These are phyloP conservation scores for Aspergillus affinis DNA, from an alignment of 495 filamentous ascomycete species.

Conservation along the genomic window DNA sequence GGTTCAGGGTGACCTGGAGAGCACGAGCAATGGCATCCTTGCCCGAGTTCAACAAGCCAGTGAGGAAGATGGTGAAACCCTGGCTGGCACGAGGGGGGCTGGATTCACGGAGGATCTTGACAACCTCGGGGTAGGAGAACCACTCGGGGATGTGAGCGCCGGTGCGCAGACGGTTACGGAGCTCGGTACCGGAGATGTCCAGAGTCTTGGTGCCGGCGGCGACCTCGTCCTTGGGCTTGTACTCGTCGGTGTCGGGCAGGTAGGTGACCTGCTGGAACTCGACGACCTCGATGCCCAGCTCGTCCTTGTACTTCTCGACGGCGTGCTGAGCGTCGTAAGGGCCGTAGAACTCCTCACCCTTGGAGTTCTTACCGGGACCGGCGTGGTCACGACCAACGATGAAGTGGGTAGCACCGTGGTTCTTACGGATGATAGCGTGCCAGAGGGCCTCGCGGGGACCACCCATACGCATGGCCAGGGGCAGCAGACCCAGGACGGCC, in stretches of 20 bases:
- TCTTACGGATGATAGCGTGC: slow-evolving; percentile 99
- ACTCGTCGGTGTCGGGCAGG: slow-evolving; percentile 94
- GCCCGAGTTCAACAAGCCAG: slow-evolving; percentile 92
- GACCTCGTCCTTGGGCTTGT: slow-evolving; percentile 88
- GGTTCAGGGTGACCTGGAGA: slow-evolving; percentile 95
- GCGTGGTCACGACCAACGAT: slow-evolving; percentile 98
- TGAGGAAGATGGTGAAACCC: slow-evolving; percentile 98
- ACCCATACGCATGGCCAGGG: slow-evolving; percentile 98
- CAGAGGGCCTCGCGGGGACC: slow-evolving; percentile 98
- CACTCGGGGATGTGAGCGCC: slow-evolving; percentile 95
- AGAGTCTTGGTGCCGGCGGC: slow-evolving; percentile 79
- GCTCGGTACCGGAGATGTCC: slow-evolving; percentile 95
- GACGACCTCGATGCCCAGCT: slow-evolving; percentile 97
- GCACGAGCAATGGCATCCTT: slow-evolving; percentile 96
- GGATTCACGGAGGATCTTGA: slow-evolving; percentile 90
- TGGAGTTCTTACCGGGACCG: slow-evolving; percentile 93
- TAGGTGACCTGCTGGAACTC: slow-evolving; percentile 99
- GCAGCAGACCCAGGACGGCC: slow-evolving; percentile 94
- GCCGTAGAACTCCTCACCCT: slow-evolving; percentile 95
- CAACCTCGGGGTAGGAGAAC: slow-evolving; percentile 99
- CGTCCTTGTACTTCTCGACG: slow-evolving; percentile 92
- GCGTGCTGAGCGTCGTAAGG: slow-evolving; percentile 98
- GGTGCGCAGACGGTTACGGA: slow-evolving; percentile 82
- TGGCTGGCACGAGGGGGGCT: slow-evolving; percentile 85
- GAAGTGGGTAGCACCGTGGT: slow-evolving; percentile 98